These are phyloP conservation scores for Penicillium sp. DNA, from an alignment of 2,329 filamentous ascomycete genomes.

Conservation along the genomic window DNA sequence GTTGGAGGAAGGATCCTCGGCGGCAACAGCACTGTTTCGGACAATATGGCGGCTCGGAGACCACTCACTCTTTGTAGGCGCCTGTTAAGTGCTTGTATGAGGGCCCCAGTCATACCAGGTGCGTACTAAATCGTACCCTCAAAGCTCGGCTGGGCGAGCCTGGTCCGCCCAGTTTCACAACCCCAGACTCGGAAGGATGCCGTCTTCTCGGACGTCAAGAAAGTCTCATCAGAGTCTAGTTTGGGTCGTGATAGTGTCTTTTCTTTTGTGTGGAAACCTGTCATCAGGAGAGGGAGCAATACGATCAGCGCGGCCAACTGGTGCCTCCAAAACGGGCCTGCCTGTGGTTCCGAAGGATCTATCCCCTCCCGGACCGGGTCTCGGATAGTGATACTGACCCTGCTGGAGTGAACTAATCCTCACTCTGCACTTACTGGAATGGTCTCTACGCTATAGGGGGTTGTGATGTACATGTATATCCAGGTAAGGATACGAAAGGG, in stretches of 20 bases:
- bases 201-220: constrained; percentile 7
- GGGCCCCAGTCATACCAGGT: constrained; percentile 26
- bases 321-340: constrained; percentile 13
- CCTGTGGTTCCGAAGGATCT: constrained; percentile 1
- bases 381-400: constrained; percentile 3
- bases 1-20: constrained; percentile 9
- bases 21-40: constrained; percentile 23
- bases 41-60: constrained; percentile 27
- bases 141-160: constrained; percentile 16
- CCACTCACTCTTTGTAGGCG: constrained; percentile 25
- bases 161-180: constrained; percentile 12
- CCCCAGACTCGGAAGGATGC: constrained; percentile 1
- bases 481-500: constrained; percentile 10
- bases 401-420: constrained; percentile 9
- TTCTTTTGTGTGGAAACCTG: not conserved
- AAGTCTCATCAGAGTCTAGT: not conserved
- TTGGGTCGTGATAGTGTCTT: not conserved
- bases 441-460: constrained; percentile 8
- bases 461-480: constrained; percentile 14
- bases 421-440: constrained; percentile 3
- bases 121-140: constrained; percentile 31
- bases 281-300: constrained; percentile 9
- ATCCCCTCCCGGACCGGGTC: not conserved
- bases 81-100: constrained; percentile 29
- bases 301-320: constrained; percentile 13